A percentile compares a stretch with the other conserved stretches of the same genome.
phyloP scores from a whole-genome alignment of 1,284 basidiomycete genomes.

The Boletellus dicymbophilus region DNA sequence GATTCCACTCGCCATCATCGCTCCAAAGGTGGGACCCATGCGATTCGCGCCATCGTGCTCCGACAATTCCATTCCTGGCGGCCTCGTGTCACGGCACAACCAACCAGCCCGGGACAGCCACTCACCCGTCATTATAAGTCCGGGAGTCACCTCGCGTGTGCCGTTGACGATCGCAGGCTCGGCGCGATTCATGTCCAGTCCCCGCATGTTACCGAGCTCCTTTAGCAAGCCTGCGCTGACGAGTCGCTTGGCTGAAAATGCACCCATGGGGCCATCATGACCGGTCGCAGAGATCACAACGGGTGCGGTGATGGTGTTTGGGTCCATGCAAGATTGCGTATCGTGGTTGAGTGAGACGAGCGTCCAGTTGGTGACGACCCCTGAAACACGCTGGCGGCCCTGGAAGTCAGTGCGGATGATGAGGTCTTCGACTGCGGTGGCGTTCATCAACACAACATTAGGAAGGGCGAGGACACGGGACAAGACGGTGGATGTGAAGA shows the following conservation, averaged over 20 bases:
- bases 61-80: conserved; percentile 78
- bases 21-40: conserved; percentile 83
- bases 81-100: conserved; percentile 2
- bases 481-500: conserved; percentile 82
- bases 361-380: conserved; percentile 87
- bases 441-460: conserved; percentile 78
- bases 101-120: conserved; percentile 5
- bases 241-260: conserved; percentile 83
- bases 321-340: conserved; percentile 86
- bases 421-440: conserved; percentile 78
- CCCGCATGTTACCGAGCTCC: conserved; percentile 82
- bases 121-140: conserved; percentile 74
- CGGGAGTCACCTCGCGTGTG: conserved; percentile 80
- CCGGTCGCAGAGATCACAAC: conserved; percentile 72
- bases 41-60: conserved; percentile 84
- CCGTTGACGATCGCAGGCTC: conserved; percentile 78
- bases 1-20: conserved; percentile 80
- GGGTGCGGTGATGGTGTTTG: conserved; percentile 81
- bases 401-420: conserved; percentile 65
- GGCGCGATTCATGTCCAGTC: conserved; percentile 77
- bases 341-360: conserved; percentile 82
- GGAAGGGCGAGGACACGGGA: conserved; percentile 73
- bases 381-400: conserved; percentile 71
- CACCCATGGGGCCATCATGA: conserved; percentile 86
- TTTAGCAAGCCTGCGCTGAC: conserved; percentile 76